Conservation (phyloP, 2,329 filamentous ascomycete species). For the Bipolaris victoriae region DNA sequence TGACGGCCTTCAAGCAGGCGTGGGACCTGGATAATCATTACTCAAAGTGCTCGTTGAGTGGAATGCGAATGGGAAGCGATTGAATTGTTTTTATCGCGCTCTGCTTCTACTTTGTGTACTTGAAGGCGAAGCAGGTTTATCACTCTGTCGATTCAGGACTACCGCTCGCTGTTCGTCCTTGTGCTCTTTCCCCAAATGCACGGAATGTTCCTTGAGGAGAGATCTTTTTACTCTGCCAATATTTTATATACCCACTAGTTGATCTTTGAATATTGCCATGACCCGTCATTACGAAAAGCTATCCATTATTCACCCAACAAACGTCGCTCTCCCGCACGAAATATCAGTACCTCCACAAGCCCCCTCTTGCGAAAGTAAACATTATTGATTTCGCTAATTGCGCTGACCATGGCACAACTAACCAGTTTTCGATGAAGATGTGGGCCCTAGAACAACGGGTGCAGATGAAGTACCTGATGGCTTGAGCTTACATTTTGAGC, state of each 20-base stretch:
- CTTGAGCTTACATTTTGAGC: not conserved
- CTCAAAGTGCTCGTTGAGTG: not conserved
- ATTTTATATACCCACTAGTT: not conserved
- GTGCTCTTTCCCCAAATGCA: not conserved
- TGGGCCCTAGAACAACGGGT: not conserved
- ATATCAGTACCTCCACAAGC: not conserved
- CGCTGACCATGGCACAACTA: not conserved
- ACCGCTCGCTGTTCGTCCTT: not conserved
- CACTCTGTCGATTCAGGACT: too few relatives aligned
- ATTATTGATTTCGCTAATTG: not conserved
- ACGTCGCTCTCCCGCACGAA: too few relatives aligned
- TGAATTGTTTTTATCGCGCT: too few relatives aligned
- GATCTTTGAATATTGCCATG: not conserved
- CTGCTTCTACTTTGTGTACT: not conserved
- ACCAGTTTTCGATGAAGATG: too few relatives aligned
- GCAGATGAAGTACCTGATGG: not conserved
- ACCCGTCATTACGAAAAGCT: not conserved
- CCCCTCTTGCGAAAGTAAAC: not conserved
- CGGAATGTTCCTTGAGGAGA: not conserved
- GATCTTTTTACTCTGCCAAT: not conserved
- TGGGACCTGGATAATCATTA: not conserved
- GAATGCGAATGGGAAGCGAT: not conserved
- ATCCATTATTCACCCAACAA: not conserved
- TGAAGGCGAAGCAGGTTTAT: not conserved
- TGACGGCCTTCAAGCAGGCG: constrained; percentile 5